These are phyloP conservation scores for Plasmodium falciparum DNA, from an alignment of 169 alveolate species.

Conservation along the genomic window DNA sequence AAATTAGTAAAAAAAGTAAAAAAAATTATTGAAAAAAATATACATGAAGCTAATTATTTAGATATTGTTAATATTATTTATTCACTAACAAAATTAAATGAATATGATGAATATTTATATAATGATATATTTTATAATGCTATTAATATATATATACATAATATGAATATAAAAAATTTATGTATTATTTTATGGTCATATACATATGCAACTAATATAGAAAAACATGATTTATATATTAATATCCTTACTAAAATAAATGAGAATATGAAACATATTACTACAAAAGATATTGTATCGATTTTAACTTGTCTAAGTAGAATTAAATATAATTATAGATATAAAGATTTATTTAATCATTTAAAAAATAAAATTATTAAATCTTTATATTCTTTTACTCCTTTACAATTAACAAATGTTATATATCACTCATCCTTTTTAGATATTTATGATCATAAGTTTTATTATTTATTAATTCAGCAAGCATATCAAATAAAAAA, in stretches of 20 bases:
- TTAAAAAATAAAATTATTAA: conserved; percentile 70
- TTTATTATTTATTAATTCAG: conserved; percentile 58
- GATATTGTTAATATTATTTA: conserved; percentile 54
- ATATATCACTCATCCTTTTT: conserved; percentile 70
- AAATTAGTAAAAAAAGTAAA: conserved; percentile 51
- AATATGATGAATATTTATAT: conserved; percentile 67
- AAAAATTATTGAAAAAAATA: conserved; percentile 65
- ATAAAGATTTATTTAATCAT: conserved; percentile 40
- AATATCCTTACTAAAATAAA: conserved; percentile 56
- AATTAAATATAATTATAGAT: conserved; percentile 68
- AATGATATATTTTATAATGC: conserved; percentile 56
- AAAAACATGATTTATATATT: conserved; percentile 63
- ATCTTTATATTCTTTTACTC: conserved; percentile 70
- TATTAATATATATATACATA: conserved; percentile 65
- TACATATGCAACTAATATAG: conserved; percentile 33
- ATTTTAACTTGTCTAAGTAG: conserved; percentile 69
- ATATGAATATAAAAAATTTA: conserved; percentile 67
- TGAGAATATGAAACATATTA: conserved; percentile 67
- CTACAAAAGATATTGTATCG: conserved; percentile 64
- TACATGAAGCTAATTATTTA: conserved; percentile 32
- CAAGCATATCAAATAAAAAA: conserved; percentile 52
- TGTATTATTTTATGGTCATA: conserved; percentile 67
- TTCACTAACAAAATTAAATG: conserved; percentile 59
- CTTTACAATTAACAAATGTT: conserved; percentile 63
- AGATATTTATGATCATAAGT: conserved; percentile 70